Evolutionary conservation across 306 rosid species (phyloP), one percentile per base, ranked within the genome.

Genomic region (Delonix regia): DNA sequence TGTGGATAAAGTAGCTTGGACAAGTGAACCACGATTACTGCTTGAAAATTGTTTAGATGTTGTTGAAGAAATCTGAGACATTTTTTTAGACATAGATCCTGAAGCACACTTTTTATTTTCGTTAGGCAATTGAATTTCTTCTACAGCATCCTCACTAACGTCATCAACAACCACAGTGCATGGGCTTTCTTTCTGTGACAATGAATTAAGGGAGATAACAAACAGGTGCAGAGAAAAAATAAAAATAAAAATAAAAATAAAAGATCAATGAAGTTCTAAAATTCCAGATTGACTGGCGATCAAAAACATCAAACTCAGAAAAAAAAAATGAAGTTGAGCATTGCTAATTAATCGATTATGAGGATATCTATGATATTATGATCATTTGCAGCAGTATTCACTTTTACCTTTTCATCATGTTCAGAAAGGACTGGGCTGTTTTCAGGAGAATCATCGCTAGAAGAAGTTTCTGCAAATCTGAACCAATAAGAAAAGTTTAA

Each of bases 1-100:
- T 51, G 94, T 83, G 76, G 90, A 88, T 73, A 92, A 83, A 36
- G 99, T 90, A 76, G 97, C 75, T 82, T 94, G 95, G 77, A 94
- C 90, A 28, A 92, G 91, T 34, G 92, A 80, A 69, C 90, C 86
- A 41, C 42, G 82, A 69, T 47, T 79, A 52, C 70, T 55, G 56
- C 69, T 51, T 63, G 85, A 75, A 71, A 77, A 78, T 59, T 84
- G 84, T 66, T 78, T 82, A 28, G 88, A 62, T 73, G 74, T 51
- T 49, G 19, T 82, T 49, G 88, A 51, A 48, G 80, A 71, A 83
- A 64, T 30, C 21, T 28, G 83, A 63, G 87, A 69, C 52, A 19
- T 71, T 39, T 76, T 63, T 77, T 83, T 86, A 71, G 85, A 60
- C 79, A 77, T 83, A 69, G 92, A 83, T 75, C 41, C 81, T 22